A percentile compares a stretch with the other conserved stretches of the same genome.
phyloP scores from a whole-genome alignment of 768 basidiomycete genomes.

The Psilocybe subaeruginosa region DNA sequence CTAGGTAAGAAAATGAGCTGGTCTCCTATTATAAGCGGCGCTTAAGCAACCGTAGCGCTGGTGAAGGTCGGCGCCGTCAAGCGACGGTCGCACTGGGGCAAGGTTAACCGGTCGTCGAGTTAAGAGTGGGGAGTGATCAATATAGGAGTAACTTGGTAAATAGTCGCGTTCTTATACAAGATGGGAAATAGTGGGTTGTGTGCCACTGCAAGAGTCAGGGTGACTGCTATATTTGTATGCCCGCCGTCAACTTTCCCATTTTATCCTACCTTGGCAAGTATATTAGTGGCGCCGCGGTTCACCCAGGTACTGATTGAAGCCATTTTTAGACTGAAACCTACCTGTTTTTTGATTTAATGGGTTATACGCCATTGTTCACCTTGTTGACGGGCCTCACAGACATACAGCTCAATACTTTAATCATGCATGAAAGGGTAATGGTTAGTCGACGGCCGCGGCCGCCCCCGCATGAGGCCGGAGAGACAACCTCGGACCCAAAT shows the following conservation, averaged over 20 bases:
- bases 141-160: neutral
- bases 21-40: slow-evolving; percentile 1
- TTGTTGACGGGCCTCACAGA: neutral
- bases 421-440: neutral
- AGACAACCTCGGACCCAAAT: neutral
- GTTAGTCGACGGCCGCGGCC: neutral
- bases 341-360: neutral
- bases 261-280: neutral
- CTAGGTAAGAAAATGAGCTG: neutral
- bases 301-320: neutral
- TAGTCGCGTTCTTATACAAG: neutral
- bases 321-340: neutral
- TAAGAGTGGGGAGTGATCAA: neutral
- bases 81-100: slow-evolving; percentile 8
- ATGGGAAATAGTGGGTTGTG: neutral
- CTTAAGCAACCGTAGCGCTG: slow-evolving; percentile 9
- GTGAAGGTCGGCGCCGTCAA: neutral
- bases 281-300: neutral
- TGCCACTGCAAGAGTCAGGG: neutral
- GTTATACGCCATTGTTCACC: neutral
- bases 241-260: neutral
- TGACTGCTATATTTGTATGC: slow-evolving; percentile 1
- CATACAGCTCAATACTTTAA: neutral
- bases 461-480: neutral
- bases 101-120: neutral